phyloP scores from a whole-genome alignment of 2,329 filamentous ascomycete species.

The Penicillium sp. region DNA sequence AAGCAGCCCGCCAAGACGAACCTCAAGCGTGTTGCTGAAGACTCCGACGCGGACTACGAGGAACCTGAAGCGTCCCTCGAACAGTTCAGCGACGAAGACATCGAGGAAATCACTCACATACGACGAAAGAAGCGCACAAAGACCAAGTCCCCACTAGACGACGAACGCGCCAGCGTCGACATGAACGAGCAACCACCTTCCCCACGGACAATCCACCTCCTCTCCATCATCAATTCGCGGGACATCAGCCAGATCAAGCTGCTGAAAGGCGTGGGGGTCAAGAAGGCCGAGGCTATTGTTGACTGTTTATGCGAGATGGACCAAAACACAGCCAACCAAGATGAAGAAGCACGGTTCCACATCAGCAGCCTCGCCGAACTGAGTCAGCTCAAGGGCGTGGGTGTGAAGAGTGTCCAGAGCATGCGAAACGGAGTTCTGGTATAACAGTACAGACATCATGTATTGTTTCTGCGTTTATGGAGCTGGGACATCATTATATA shows the following conservation, averaged over 20 bases:
- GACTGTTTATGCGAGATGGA: conserved; percentile 40
- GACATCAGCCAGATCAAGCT: conserved; percentile 40
- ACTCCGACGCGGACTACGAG: too few species aligned
- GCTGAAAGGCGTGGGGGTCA: conserved; percentile 40
- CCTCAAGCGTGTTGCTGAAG: too few species aligned
- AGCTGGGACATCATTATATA: too few species aligned
- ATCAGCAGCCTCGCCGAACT: conserved; percentile 35
- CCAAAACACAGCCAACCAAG: conserved; percentile 21
- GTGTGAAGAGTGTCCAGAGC: conserved; percentile 39
- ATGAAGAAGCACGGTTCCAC: too few species aligned
- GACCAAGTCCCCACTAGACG: too few species aligned
- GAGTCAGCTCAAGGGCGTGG: conserved; percentile 38
- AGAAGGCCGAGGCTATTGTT: conserved; percentile 43
- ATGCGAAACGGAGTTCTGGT: conserved; percentile 43
- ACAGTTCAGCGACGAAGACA: conserved; percentile 28
- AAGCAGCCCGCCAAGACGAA: conserved; percentile 24
- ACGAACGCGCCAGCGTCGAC: too few species aligned
- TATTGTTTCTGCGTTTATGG: too few species aligned
- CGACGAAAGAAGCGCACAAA: too few species aligned
- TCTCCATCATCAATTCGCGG: conserved; percentile 41
- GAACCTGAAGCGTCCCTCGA: too few species aligned
- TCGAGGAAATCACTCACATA: conserved; percentile 15
- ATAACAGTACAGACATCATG: too few species aligned
- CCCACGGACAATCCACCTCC: conserved; percentile 38
- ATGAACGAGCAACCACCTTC: too few species aligned